Base-by-base conservation (phyloP, 495 filamentous ascomycete genomes). In the Aspergillus heteromorphus region DNA sequence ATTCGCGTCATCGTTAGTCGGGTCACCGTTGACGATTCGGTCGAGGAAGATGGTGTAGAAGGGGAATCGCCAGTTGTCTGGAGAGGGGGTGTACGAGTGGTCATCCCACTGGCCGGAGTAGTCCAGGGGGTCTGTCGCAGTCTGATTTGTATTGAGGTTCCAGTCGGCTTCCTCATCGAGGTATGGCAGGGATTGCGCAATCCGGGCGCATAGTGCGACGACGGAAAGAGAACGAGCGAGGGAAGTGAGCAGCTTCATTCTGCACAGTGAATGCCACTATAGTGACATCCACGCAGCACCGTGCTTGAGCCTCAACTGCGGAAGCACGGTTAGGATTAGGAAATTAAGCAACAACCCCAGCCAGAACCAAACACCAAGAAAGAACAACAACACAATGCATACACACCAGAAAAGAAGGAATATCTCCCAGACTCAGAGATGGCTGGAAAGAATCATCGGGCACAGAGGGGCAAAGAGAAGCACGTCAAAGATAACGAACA, bases 31-130 rank as follows among this genome's bases (percentile, higher is more conserved):
- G 48, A 86, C 83, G 54, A 80, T 87, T 23, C 84, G 72, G 60
- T 89, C 86, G 1, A 87, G 65, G 56, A 87, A 84, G 16, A 88
- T 54, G 2, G 83, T 85, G 63, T 88, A 89, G 53, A 86, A 77
- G 0, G 86, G 86, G 51, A 89, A 76, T n/a, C 86, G 75, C 86
- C 86, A 89, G 55, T 84, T 86, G 0, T 65, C 55, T 0, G 86
- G 85, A 0, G 85, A 87, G 0, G 76, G 75, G n/a, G 60, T 58
- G 58, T 80, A 86, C 84, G 64, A 73, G 56, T 56, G 54, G 10
- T 20, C 79, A 79, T 66, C 69, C 53, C 53, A 55, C 40, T 34
- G 31, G 7, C 53, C 53, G 9, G 45, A 79, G 66, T 88, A 88
- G 41, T 88, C 76, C 5, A 81, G 65, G 1, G 85, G 83, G 51